phyloP scores from a whole-genome alignment of 75 land plant genomes.

The Ceratopteris richardii region DNA sequence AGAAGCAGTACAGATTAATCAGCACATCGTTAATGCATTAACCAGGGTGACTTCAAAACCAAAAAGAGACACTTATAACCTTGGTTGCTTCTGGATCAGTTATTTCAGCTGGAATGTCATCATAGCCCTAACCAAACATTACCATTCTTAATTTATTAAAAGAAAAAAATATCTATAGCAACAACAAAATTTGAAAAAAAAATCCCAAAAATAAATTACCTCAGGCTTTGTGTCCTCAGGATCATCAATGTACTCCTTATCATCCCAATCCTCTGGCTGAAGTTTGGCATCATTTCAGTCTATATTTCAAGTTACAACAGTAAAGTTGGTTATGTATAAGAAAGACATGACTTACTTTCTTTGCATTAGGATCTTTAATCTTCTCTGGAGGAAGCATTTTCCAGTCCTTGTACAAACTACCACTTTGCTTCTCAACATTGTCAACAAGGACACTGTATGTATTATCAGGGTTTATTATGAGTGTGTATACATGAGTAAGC shows the following conservation, averaged over 20 bases:
- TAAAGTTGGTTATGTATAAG: too few relatives aligned
- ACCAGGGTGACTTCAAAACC: too few relatives aligned
- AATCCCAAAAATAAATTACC: constrained; percentile 27
- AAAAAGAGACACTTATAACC: too few relatives aligned
- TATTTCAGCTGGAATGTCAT: constrained; percentile 54
- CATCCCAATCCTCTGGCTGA: constrained; percentile 98
- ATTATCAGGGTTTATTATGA: constrained; percentile 71
- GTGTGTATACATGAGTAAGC: constrained; percentile 88
- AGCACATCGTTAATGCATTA: too few relatives aligned
- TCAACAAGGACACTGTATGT: constrained; percentile 80
- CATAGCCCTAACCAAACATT: constrained; percentile 39
- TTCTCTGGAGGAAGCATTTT: constrained; percentile 65
- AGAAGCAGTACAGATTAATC: neutral
- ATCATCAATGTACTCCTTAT: constrained; percentile 79
- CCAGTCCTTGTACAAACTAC: constrained; percentile 77
- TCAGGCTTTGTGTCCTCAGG: constrained; percentile 89
- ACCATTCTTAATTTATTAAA: neutral
- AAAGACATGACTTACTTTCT: constrained; percentile 59
- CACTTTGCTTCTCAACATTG: constrained; percentile 62
- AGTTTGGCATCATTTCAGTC: too few relatives aligned
- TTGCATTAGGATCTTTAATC: constrained; percentile 77
- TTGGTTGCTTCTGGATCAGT: constrained; percentile 58
- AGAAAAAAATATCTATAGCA: neutral
- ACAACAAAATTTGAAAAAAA: neutral
- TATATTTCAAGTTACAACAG: too few relatives aligned